phyloP scores from a whole-genome alignment of 768 basidiomycete genomes.

The Leccinum rimulosum region DNA sequence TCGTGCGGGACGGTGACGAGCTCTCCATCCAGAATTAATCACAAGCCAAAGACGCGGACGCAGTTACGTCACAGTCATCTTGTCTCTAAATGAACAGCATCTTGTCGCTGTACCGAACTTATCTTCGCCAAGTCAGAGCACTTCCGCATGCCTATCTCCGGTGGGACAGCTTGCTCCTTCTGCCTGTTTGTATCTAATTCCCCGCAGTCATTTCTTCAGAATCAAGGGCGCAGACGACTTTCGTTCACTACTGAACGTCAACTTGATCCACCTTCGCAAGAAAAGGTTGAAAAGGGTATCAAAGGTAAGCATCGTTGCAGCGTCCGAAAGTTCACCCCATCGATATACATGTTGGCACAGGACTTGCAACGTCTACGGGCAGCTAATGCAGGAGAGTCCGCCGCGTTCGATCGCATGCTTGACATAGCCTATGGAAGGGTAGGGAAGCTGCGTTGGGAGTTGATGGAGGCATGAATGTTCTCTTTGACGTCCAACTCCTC shows the following conservation, averaged over 20 bases:
- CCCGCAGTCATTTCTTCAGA: conserved; percentile 58
- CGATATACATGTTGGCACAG: conserved; percentile 33
- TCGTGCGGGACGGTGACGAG: conserved; percentile 13
- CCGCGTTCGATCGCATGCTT: conserved; percentile 57
- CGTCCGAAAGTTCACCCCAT: neutral
- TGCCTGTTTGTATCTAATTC: conserved; percentile 1
- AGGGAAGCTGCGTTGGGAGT: conserved; percentile 66
- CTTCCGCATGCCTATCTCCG: conserved; percentile 48
- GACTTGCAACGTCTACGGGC: conserved; percentile 48
- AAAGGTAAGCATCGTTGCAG: conserved; percentile 39
- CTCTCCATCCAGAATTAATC: conserved; percentile 13
- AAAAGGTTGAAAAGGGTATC: conserved; percentile 48
- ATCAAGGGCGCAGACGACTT: conserved; percentile 59
- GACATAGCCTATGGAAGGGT: conserved; percentile 74
- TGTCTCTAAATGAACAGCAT: conserved; percentile 3
- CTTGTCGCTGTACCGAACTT: conserved; percentile 38
- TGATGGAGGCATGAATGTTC: conserved; percentile 52
- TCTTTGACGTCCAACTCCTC: neutral
- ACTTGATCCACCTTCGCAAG: conserved; percentile 29
- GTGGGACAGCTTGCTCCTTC: conserved; percentile 24
- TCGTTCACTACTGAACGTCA: conserved; percentile 41
- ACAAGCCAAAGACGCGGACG: neutral
- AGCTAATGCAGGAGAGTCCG: conserved; percentile 49
- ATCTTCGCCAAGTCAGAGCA: conserved; percentile 40
- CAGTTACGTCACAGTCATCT: conserved; percentile 11